Conservation (phyloP, 164 flowering plant genomes). For the Magnolia kwangsiensis region DNA sequence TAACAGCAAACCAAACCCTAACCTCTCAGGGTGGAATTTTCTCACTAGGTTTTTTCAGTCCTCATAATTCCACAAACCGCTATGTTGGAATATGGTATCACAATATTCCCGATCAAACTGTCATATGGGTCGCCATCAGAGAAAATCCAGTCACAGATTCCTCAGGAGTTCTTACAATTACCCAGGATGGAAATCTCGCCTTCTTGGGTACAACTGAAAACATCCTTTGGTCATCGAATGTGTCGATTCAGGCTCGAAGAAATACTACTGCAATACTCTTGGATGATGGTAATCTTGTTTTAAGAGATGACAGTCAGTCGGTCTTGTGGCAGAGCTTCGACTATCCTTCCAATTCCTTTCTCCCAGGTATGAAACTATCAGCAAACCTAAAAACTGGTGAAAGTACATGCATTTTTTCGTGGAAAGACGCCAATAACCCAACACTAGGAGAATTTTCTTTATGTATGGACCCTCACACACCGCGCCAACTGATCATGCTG, state of each 20-base stretch:
- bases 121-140: slow-evolving; percentile 10
- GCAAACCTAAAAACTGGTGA: no score
- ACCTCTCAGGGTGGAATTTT: not conserved
- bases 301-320: no score
- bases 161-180: slow-evolving; percentile 4
- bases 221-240: not conserved
- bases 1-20: not conserved
- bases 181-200: slow-evolving; percentile 4
- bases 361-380: no score
- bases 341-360: no score
- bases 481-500: not conserved
- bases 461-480: slow-evolving; percentile 15
- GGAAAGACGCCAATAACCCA: no score
- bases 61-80: not conserved
- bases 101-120: not conserved
- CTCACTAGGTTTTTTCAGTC: slow-evolving; percentile 3
- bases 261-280: no score
- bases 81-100: slow-evolving; percentile 5
- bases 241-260: no score
- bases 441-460: slow-evolving; percentile 9
- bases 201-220: not conserved
- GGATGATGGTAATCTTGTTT: no score
- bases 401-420: no score
- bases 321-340: no score
- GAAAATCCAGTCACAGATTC: slow-evolving; percentile 1